phyloP scores from a whole-genome alignment of 202 grass and related monocot species.

The Carex sylvatica region DNA sequence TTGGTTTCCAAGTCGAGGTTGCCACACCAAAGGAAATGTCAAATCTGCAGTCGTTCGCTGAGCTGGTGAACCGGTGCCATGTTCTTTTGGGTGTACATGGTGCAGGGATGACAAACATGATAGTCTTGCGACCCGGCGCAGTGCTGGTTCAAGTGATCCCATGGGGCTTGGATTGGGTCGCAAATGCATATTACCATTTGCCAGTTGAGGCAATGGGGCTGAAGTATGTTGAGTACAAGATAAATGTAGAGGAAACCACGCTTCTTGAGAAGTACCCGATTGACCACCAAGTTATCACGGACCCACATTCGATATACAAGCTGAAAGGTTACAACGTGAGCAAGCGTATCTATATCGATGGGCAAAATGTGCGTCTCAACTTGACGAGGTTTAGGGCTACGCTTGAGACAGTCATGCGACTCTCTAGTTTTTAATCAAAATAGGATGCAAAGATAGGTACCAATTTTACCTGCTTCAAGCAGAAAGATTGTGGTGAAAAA shows the following conservation, averaged over 20 bases:
- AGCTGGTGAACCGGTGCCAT: conserved; percentile 30
- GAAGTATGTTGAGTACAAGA: conserved; percentile 57
- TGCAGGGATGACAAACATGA: conserved; percentile 36
- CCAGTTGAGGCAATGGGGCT: conserved; percentile 35
- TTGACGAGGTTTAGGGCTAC: conserved; percentile 32
- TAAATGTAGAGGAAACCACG: conserved; percentile 29
- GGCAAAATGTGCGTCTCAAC: conserved; percentile 56
- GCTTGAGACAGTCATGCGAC: conserved; percentile 27
- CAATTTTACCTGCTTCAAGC: not conserved
- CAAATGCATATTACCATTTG: conserved; percentile 24
- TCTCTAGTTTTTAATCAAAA: not conserved
- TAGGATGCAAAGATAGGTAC: not conserved
- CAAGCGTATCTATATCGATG: conserved; percentile 34
- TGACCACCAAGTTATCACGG: conserved; percentile 40
- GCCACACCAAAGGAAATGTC: not conserved
- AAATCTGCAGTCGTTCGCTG: conserved; percentile 28
- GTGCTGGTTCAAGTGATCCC: conserved; percentile 54
- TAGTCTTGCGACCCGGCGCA: conserved; percentile 32
- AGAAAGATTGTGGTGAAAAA: not conserved
- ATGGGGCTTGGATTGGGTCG: conserved; percentile 39
- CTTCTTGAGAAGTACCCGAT: conserved; percentile 43
- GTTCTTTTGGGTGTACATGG: conserved; percentile 39
- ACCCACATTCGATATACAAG: conserved; percentile 39
- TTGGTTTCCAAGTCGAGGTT: conserved; percentile 44
- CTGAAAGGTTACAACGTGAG: conserved; percentile 12